phyloP scores from a whole-genome alignment of 2,329 filamentous ascomycete species.

The Talaromyces islandicus region DNA sequence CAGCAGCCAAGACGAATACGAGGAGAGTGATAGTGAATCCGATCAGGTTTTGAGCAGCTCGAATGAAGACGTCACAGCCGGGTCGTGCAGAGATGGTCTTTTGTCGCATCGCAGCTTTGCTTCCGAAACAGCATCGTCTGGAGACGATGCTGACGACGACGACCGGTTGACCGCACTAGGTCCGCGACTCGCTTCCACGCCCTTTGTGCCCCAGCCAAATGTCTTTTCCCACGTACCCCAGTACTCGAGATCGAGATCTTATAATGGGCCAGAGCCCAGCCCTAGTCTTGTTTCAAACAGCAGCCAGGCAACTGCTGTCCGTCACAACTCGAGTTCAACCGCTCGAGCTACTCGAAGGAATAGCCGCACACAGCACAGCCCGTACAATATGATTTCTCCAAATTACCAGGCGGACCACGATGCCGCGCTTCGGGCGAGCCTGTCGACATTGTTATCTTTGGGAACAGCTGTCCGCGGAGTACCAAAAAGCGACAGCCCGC shows the following conservation, averaged over 20 bases:
- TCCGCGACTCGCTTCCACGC: constrained; percentile 45
- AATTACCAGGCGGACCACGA: constrained; percentile 83
- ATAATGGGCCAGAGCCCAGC: constrained; percentile 37
- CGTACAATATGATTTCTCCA: constrained; percentile 65
- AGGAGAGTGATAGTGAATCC: constrained; percentile 86
- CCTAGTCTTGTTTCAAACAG: constrained; percentile 38
- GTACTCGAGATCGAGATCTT: constrained; percentile 10
- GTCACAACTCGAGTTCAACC: constrained; percentile 34
- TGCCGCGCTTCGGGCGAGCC: constrained; percentile 80
- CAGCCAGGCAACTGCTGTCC: constrained; percentile 26
- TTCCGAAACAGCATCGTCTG: constrained; percentile 26
- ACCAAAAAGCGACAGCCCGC: constrained; percentile 51
- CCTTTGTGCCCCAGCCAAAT: constrained; percentile 83
- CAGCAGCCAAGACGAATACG: constrained; percentile 91
- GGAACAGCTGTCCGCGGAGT: constrained; percentile 81
- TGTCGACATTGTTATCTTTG: constrained; percentile 94
- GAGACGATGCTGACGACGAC: constrained; percentile 64
- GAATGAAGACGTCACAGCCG: constrained; percentile 49
- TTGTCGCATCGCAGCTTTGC: constrained; percentile 18
- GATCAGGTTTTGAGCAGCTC: constrained; percentile 64
- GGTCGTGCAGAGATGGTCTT: constrained; percentile 17
- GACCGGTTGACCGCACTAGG: constrained; percentile 82
- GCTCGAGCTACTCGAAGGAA: constrained; percentile 27
- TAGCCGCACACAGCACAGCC: constrained; percentile 44
- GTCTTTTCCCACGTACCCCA: constrained; percentile 77